Evolutionary conservation across 352 stramenopile genomes (phyloP).

Genomic region (Blastocystis sp.): DNA sequence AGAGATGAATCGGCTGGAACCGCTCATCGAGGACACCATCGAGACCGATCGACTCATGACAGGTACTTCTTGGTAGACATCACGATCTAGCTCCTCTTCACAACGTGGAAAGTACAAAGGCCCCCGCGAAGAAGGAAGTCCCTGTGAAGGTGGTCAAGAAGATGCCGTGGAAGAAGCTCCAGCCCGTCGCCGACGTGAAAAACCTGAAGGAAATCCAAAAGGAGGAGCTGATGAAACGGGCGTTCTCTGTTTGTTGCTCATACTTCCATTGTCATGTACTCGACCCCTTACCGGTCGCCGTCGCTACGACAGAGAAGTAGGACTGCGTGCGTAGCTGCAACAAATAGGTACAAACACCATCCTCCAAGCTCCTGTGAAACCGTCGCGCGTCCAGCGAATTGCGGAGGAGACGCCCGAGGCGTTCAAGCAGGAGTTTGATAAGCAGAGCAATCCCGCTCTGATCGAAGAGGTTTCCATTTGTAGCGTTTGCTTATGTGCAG

Average conservation of each 20-base stretch:
- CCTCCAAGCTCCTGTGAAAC: background rate
- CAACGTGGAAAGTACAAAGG: background rate
- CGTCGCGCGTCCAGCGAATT: background rate
- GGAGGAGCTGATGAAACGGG: constrained; percentile 22
- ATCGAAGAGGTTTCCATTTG: background rate
- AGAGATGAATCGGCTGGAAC: background rate
- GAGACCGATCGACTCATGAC: background rate
- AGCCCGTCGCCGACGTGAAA: background rate
- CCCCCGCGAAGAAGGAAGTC: background rate
- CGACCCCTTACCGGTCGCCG: background rate
- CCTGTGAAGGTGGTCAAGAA: background rate
- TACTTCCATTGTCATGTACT: background rate
- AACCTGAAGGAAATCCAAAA: constrained; percentile 32
- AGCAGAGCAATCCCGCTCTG: constrained; percentile 24
- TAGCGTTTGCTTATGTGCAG: background rate
- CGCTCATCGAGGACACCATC: background rate
- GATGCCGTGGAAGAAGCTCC: background rate
- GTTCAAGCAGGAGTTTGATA: background rate
- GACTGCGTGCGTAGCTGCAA: background rate
- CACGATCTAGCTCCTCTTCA: background rate
- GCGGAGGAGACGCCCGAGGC: background rate
- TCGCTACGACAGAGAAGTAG: background rate
- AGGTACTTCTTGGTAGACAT: background rate
- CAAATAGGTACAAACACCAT: background rate
- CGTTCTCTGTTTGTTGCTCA: background rate